Conservation (phyloP, 257 asterid species). For the Jasminum sambac region DNA sequence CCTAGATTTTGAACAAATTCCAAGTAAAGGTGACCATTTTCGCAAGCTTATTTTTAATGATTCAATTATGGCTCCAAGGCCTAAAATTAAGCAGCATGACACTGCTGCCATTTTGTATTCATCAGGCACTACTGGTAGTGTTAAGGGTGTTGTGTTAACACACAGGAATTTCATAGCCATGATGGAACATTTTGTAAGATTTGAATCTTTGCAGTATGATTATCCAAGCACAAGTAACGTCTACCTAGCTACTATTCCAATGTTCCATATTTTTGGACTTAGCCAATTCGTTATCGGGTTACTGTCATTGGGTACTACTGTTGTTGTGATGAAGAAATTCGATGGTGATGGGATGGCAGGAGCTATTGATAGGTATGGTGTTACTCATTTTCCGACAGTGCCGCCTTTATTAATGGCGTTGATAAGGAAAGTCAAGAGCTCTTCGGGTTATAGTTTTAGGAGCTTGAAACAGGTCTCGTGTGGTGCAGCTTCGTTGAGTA, state of each 20-base stretch:
- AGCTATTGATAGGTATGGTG: slow-evolving; percentile 54
- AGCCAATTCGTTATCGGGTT: slow-evolving; percentile 65
- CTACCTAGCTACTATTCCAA: slow-evolving; percentile 62
- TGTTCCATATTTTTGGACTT: slow-evolving; percentile 81
- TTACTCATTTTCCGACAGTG: slow-evolving; percentile 67
- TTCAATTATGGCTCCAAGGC: slow-evolving; percentile 55
- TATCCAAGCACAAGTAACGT: slow-evolving; percentile 45
- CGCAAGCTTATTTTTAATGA: slow-evolving; percentile 50
- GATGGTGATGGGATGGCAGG: slow-evolving; percentile 63
- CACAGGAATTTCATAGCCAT: slow-evolving; percentile 71
- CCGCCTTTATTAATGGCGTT: slow-evolving; percentile 63
- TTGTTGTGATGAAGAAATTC: slow-evolving; percentile 64
- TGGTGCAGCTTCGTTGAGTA: slow-evolving; percentile 76
- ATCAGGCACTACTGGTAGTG: slow-evolving; percentile 71
- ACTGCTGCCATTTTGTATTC: slow-evolving; percentile 74
- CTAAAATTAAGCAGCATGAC: slow-evolving; percentile 56
- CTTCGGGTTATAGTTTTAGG: slow-evolving; percentile 29
- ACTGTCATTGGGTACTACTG: slow-evolving; percentile 63
- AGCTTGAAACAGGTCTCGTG: slow-evolving; percentile 74
- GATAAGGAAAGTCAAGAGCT: slow-evolving; percentile 50
- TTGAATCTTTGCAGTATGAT: slow-evolving; percentile 61
- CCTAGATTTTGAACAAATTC: slow-evolving; percentile 23
- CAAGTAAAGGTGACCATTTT: slow-evolving; percentile 33
- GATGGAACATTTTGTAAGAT: slow-evolving; percentile 59
- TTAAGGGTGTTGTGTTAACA: slow-evolving; percentile 68